A percentile compares a stretch with the other conserved stretches of the same genome.
Evolutionary conservation across 768 basidiomycete species (phyloP).

Genomic region (Pleurotus pulmonarius): DNA sequence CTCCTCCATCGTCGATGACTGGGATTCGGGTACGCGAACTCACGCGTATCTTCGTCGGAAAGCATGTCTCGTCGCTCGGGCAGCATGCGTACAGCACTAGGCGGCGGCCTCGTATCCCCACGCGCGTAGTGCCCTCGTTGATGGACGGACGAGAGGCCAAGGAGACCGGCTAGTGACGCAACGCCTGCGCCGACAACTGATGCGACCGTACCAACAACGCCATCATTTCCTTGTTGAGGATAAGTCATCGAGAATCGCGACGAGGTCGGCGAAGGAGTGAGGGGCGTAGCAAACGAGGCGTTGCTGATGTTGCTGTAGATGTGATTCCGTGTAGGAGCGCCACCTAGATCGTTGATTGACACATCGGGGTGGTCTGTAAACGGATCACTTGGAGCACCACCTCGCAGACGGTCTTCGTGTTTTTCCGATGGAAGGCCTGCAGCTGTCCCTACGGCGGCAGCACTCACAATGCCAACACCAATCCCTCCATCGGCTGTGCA

Average conservation of each 20-base stretch:
- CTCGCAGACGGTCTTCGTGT: neutral
- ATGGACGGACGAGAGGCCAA: neutral
- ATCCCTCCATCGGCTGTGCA: neutral
- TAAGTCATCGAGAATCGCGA: neutral
- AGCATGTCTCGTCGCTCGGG: constrained; percentile 64
- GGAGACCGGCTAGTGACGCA: constrained; percentile 5
- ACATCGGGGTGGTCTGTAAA: neutral
- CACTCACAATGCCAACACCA: neutral
- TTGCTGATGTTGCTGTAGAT: constrained; percentile 4
- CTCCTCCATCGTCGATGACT: constrained; percentile 1
- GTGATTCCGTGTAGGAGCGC: neutral
- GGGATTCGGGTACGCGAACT: constrained; percentile 30
- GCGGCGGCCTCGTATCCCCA: neutral
- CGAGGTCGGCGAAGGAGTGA: neutral
- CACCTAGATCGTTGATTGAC: neutral
- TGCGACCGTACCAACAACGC: constrained; percentile 13
- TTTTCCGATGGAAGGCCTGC: neutral
- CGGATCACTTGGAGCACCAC: neutral
- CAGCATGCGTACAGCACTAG: constrained; percentile 20
- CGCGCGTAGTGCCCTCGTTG: neutral
- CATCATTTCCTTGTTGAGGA: neutral
- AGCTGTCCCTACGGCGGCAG: constrained; percentile 1
- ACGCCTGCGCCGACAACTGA: constrained; percentile 5
- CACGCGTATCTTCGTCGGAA: constrained; percentile 67
- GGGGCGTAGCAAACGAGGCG: constrained; percentile 3